A percentile compares a stretch with the other conserved stretches of the same genome.
Conservation (phyloP, 345 rosid genomes). For the Carallia pectinifolia region DNA sequence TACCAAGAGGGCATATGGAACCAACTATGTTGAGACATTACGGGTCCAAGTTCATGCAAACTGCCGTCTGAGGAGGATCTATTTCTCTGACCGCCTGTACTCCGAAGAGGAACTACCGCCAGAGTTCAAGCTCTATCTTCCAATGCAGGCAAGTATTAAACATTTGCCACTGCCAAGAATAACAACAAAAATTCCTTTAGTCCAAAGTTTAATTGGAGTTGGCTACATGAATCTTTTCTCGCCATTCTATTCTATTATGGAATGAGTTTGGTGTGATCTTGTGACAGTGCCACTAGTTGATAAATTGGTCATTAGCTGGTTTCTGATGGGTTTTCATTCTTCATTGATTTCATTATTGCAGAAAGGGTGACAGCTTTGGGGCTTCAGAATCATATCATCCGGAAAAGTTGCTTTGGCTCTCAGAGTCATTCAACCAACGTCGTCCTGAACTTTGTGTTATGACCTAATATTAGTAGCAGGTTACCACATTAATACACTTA, state of each 20-base stretch:
- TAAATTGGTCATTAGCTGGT: not conserved
- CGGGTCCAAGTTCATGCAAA: constrained; percentile 97
- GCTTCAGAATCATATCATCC: not conserved
- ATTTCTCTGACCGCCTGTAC: constrained; percentile 89
- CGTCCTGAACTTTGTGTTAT: not conserved
- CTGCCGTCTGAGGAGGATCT: constrained; percentile 85
- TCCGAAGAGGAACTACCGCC: constrained; percentile 99
- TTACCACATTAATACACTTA: not conserved
- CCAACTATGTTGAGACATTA: constrained; percentile 90
- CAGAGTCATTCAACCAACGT: not conserved
- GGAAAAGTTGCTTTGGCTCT: not conserved
- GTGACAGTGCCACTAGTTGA: not conserved
- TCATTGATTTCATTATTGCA: constrained; percentile 26
- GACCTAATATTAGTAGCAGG: not conserved
- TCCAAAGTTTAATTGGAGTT: too few species aligned
- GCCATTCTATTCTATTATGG: too few species aligned
- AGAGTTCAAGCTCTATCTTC: constrained; percentile 88
- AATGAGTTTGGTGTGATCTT: not conserved
- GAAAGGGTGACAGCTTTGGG: constrained; percentile 43
- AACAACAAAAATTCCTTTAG: not conserved
- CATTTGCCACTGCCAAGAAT: not conserved
- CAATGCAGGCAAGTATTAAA: constrained; percentile 63
- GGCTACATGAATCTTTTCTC: too few species aligned
- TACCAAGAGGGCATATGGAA: constrained; percentile 92
- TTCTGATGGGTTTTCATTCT: not conserved